Conservation (phyloP, 2,329 filamentous ascomycete genomes). For the Neofusicoccum laricinum region DNA sequence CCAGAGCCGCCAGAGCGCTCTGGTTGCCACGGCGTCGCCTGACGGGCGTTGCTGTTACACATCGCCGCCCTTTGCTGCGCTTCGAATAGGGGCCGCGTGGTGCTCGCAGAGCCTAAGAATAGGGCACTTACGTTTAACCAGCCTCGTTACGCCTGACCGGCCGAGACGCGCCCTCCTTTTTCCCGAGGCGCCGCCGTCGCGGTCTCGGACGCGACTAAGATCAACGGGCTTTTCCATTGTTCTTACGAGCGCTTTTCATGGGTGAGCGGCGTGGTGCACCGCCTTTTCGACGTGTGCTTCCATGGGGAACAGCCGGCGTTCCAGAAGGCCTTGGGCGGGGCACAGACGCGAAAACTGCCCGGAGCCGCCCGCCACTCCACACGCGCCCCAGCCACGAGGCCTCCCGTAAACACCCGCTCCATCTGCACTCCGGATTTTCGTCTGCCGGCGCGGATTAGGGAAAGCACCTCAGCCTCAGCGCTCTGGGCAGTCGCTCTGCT, state of each 20-base stretch:
- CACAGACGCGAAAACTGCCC: constrained; percentile 8
- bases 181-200: background rate
- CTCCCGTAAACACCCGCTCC: constrained; percentile 14
- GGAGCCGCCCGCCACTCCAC: constrained; percentile 1
- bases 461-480: constrained; percentile 14
- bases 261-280: background rate
- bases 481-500: constrained; percentile 9
- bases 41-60: constrained; percentile 9
- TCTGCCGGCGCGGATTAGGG: constrained; percentile 1
- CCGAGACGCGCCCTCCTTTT: constrained; percentile 9
- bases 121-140: constrained; percentile 1
- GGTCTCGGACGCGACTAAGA: background rate
- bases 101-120: background rate
- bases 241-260: constrained; percentile 6
- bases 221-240: background rate
- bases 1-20: constrained; percentile 8
- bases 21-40: background rate
- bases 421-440: constrained; percentile 15
- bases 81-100: constrained; percentile 4
- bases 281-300: background rate
- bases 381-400: constrained; percentile 3
- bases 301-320: background rate
- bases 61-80: background rate
- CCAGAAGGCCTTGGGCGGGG: background rate
- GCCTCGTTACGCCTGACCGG: background rate